A percentile compares a stretch with the other conserved stretches of the same genome.
Evolutionary conservation across 345 rosid species (phyloP).

Genomic region (Populus tremula): DNA sequence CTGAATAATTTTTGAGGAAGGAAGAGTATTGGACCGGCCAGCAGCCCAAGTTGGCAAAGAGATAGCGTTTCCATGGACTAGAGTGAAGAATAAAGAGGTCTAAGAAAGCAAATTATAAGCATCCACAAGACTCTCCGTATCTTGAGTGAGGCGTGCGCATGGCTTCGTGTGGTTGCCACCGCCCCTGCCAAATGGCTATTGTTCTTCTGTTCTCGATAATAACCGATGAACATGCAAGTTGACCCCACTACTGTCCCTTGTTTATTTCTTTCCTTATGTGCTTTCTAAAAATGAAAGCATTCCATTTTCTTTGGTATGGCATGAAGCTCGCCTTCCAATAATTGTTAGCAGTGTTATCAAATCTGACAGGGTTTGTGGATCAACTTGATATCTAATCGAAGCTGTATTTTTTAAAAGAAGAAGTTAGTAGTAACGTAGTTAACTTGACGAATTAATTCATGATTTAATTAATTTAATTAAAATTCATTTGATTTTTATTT

Average conservation of each 20-base stretch:
- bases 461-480: too few relatives aligned
- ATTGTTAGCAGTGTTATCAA: too few relatives aligned
- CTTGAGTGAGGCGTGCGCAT: not conserved
- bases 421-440: too few relatives aligned
- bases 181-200: not conserved
- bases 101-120: not conserved
- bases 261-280: not conserved
- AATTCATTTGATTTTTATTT: too few relatives aligned
- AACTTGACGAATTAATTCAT: too few relatives aligned
- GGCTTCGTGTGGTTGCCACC: conserved; percentile 6
- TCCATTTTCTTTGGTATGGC: too few relatives aligned
- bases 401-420: too few relatives aligned
- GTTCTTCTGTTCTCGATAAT: not conserved
- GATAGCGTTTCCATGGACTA: not conserved
- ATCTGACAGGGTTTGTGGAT: too few relatives aligned
- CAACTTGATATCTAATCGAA: too few relatives aligned
- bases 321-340: too few relatives aligned
- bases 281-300: not conserved
- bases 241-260: not conserved
- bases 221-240: conserved; percentile 14
- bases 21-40: not conserved
- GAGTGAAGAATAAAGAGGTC: not conserved
- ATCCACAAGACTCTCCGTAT: not conserved
- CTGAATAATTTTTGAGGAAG: not conserved
- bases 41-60: not conserved